Evolutionary conservation across 192 early-diverging fungal genomes (phyloP), one percentile per base, ranked within the genome.

Genomic region (Rhizophagus sp.): DNA sequence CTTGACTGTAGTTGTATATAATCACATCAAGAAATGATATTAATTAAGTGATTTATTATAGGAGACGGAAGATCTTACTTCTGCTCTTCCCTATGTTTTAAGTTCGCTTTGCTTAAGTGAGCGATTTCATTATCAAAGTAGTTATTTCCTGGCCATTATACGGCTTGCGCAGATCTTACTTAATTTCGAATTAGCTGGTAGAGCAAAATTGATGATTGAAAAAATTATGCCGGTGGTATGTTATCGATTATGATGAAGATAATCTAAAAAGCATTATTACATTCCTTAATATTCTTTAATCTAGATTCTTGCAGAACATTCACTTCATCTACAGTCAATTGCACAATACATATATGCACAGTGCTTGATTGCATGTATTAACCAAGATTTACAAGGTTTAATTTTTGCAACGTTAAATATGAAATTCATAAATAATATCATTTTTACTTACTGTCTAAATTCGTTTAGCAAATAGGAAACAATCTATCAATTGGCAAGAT

Each of bases 51-150:
- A 50, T 50, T 49, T 49, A 4, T 73, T 24, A 25, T 24, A 77
- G 75, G 63, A 77, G 65, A 27, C 57, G 2, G 63, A 77, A 47
- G 41, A 77, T 63, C 68, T 44, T 3, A 79, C 52, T 57, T 62
- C 78, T 13, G 78, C 78, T 10, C 68, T 79, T 62, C 78, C 78
- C 3, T 79, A 50, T 41, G 78, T 79, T 50, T 33, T 79, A 57
- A 71, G 50, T 39, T 71, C 78, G 0, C 39, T 79, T 6, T 79
- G 78, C 22, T 30, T 79, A 34, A 79, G 78, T 62, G 78, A 79
- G 62, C 25, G 68, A 57, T 79, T 79, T 71, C 63, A 71, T 79
- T 71, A 79, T 71, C 78, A 71, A 62, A 79, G 68, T 62, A 71
- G 78, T 17, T 79, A 71, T 71, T 71, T 79, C n/a, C 13, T 79